phyloP scores from a whole-genome alignment of 202 grass and related monocot species.

The Cymbopogon flexuosus region DNA sequence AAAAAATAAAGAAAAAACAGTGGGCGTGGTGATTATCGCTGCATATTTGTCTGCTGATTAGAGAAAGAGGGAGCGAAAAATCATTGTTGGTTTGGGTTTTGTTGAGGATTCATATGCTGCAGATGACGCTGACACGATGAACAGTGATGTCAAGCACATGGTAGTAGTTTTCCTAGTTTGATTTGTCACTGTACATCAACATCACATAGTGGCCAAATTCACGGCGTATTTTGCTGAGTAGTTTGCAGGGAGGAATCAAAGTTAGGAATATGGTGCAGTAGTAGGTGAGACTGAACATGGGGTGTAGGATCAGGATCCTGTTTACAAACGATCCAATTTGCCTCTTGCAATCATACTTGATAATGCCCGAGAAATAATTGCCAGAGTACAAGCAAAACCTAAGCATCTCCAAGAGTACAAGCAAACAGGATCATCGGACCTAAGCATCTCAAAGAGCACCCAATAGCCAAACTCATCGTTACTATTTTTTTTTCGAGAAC shows the following conservation, averaged over 20 bases:
- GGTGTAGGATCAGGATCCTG: neutral
- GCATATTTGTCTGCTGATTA: neutral
- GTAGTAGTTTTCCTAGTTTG: neutral
- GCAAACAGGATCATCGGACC: neutral
- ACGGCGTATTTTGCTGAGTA: neutral
- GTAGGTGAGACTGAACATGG: constrained; percentile 35
- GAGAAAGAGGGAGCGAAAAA: neutral
- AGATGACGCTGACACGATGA: neutral
- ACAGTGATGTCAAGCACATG: neutral
- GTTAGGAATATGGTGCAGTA: constrained; percentile 1
- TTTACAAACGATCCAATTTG: neutral
- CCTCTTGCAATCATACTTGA: neutral
- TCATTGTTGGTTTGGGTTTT: neutral
- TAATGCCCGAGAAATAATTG: neutral
- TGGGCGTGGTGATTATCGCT: neutral
- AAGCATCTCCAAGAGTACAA: too few species aligned
- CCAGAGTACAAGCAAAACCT: neutral
- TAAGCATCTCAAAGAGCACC: too few species aligned
- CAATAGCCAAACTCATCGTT: too few species aligned
- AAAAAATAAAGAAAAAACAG: neutral
- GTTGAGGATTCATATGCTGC: neutral
- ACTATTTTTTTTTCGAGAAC: too few species aligned
- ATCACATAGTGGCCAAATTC: constrained; percentile 5
- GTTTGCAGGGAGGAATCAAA: neutral
- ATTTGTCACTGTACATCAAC: constrained; percentile 19